Evolutionary conservation across 805 yeast species (phyloP).

Genomic region (Yarrowia deformans): DNA sequence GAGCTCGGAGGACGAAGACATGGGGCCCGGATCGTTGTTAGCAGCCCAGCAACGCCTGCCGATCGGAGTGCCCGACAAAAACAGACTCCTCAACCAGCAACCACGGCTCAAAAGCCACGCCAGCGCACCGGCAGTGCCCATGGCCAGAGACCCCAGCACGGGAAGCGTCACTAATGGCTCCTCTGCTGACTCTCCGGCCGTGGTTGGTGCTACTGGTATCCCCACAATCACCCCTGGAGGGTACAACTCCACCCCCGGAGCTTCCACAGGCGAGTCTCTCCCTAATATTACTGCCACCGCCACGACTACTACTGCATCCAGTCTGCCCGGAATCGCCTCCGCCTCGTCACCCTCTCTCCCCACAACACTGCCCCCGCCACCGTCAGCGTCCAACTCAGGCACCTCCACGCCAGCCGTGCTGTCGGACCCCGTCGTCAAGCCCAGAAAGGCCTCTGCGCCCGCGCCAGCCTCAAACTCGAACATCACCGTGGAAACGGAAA

Average conservation of each 20-base stretch:
- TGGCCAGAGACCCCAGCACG: slow-evolving; percentile 12
- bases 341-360: slow-evolving; percentile 11
- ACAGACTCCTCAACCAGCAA: slow-evolving; percentile 21
- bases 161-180: slow-evolving; percentile 11
- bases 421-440: slow-evolving; percentile 25
- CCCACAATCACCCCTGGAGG: slow-evolving; percentile 20
- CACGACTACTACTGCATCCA: not conserved
- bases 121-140: slow-evolving; percentile 19
- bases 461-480: slow-evolving; percentile 38
- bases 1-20: slow-evolving; percentile 33
- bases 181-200: too few relatives aligned
- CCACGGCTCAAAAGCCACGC: slow-evolving; percentile 32
- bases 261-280: slow-evolving; percentile 25
- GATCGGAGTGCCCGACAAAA: slow-evolving; percentile 29
- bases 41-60: slow-evolving; percentile 32
- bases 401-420: slow-evolving; percentile 12
- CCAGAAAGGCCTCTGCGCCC: slow-evolving; percentile 35
- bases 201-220: not conserved
- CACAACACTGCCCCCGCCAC: not conserved
- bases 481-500: slow-evolving; percentile 69
- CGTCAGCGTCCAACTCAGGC: slow-evolving; percentile 20
- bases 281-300: slow-evolving; percentile 1
- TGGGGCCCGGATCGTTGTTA: slow-evolving; percentile 19
- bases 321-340: not conserved
- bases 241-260: slow-evolving; percentile 19